Evolutionary conservation across 305 asterid species (phyloP), one percentile per base, ranked within the genome.

Genomic region (Striga hermonthica): DNA sequence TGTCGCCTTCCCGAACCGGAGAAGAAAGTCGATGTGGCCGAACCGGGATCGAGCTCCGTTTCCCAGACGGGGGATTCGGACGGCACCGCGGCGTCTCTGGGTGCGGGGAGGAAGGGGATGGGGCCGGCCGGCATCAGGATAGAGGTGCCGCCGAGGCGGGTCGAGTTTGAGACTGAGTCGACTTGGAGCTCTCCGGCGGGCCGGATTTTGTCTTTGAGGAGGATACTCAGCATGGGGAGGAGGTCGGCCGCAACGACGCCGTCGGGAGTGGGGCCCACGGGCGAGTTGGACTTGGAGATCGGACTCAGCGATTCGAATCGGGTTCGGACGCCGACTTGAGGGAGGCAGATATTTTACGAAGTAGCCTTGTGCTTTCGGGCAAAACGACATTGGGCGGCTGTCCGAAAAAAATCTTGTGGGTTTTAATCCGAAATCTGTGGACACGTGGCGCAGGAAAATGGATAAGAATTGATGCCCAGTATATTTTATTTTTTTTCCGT

Each of bases 141-240:
- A 14, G 90, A 90, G 49, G 82, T 87, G 53, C 97, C 96, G 5
- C 82, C 83, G 41, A 60, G 79, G 67, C 59, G 85, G 65, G 69
- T 61, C n/a, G 84, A 75, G 71, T 71, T 62, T 3, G 84, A 67
- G 15, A 60, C 8, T 72, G 95, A 86, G 67, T 44, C 81, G 61
- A 58, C 59, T 56, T 78, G 74, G 80, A 74, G 75, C 59, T 84
- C 96, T 36, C 95, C 95, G 0, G 85, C 81, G 47, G 39, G 77
- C 60, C 84, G 90, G 75, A 7, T 84, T 65, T 10, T 85, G 78
- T 77, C 91, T 6, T 35, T 86, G 55, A 84, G 68, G 75, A 83
- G 90, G 28, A 80, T 86, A 4, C 69, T 88, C 1, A 88, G 89
- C 37, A 82, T 85, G 83, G 83, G 82, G 35, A 78, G 77, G 38